Conservation (phyloP, 73 alveolate species). For the Durusdinium trenchii region DNA sequence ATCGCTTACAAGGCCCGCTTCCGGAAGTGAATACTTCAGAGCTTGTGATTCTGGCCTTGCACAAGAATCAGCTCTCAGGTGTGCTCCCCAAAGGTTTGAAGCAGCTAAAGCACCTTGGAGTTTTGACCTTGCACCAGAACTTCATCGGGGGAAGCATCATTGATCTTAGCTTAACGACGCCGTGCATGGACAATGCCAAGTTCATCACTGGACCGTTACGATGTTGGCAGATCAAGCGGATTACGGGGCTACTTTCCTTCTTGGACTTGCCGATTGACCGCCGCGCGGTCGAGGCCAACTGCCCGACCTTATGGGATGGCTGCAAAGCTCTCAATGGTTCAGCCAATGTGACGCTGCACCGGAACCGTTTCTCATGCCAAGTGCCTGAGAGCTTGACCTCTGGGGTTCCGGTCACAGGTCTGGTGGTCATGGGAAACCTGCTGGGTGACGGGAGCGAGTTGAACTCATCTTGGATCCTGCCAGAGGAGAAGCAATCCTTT, state of each 20-base stretch:
- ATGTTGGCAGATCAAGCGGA: no score
- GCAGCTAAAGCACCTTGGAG: neutral
- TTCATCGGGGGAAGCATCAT: neutral
- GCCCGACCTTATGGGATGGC: neutral
- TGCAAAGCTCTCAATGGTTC: neutral
- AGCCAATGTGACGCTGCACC: constrained; percentile 41
- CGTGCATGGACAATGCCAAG: constrained; percentile 13
- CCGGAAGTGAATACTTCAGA: neutral
- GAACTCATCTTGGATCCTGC: constrained; percentile 21
- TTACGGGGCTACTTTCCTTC: neutral
- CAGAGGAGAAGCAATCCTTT: constrained; percentile 3
- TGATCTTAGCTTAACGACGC: constrained; percentile 16
- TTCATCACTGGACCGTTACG: neutral
- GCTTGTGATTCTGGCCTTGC: constrained; percentile 6
- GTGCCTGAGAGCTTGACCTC: neutral
- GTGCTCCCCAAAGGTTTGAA: neutral
- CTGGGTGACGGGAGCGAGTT: constrained; percentile 18
- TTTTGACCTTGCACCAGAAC: constrained; percentile 48
- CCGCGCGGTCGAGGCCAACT: neutral
- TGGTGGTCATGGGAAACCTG: constrained; percentile 76
- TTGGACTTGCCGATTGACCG: neutral
- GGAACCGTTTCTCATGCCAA: constrained; percentile 56
- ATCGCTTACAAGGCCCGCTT: neutral
- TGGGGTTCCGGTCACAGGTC: neutral
- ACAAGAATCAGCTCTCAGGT: neutral